A percentile compares a stretch with the other conserved stretches of the same genome.
phyloP scores from a whole-genome alignment of 2,329 filamentous ascomycete species.

The Colletotrichum euphorbiae region DNA sequence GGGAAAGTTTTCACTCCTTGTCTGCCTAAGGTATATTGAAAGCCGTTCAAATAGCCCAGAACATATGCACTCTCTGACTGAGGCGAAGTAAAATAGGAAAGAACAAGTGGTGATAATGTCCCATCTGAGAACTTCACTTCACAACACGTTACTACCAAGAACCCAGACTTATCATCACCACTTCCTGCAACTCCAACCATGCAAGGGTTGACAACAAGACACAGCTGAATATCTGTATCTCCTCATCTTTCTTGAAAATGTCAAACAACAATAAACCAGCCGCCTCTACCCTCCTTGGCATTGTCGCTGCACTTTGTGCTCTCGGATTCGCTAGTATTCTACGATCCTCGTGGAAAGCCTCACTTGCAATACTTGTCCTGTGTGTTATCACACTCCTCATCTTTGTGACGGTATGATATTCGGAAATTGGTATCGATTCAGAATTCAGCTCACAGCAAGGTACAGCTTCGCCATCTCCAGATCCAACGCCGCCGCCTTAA shows the following conservation, averaged over 20 bases:
- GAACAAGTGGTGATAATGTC: no score
- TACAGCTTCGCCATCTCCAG: conserved; percentile 29
- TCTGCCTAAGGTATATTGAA: no score
- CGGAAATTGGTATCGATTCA: neutral
- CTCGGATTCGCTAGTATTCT: conserved; percentile 26
- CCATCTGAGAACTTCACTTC: neutral
- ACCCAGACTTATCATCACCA: neutral
- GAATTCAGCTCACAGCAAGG: neutral
- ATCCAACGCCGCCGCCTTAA: conserved; percentile 22
- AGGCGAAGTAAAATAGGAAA: no score
- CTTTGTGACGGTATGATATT: conserved; percentile 47
- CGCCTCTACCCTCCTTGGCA: conserved; percentile 27
- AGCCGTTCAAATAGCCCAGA: no score
- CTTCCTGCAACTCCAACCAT: neutral
- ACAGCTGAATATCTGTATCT: neutral
- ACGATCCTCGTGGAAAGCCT: conserved; percentile 29
- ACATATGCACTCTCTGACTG: no score
- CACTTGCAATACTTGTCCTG: conserved; percentile 10
- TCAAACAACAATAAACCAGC: conserved; percentile 10
- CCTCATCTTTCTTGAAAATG: neutral
- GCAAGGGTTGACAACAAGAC: neutral
- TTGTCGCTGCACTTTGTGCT: conserved; percentile 19
- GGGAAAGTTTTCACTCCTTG: no score
- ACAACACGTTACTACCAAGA: conserved; percentile 23
- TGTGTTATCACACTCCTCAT: conserved; percentile 39